phyloP scores from a whole-genome alignment of 164 flowering plant genomes.

The Paratinospora sagittata region DNA sequence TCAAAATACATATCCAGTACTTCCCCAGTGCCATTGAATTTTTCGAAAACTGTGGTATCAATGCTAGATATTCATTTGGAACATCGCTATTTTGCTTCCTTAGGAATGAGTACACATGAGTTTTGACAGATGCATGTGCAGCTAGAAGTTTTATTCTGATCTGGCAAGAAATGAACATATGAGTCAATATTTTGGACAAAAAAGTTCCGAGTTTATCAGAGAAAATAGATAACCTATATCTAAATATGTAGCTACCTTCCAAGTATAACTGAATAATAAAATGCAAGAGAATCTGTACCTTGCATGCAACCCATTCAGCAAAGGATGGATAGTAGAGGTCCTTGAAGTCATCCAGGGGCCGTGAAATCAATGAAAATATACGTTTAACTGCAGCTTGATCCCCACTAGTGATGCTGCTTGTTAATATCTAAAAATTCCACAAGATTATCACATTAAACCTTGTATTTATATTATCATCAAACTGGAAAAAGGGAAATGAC shows the following conservation, averaged over 20 bases:
- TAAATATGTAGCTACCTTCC: background rate
- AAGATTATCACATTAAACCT: conserved; percentile 2
- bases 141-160: conserved; percentile 84
- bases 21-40: conserved; percentile 65
- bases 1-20: conserved; percentile 67
- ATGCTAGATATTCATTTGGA: conserved; percentile 61
- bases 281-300: conserved; percentile 37
- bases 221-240: background rate
- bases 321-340: conserved; percentile 93
- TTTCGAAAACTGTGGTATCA: conserved; percentile 72
- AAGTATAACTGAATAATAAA: background rate
- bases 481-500: conserved; percentile 8
- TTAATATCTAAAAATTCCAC: conserved; percentile 60
- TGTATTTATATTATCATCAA: background rate
- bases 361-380: conserved; percentile 77
- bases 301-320: conserved; percentile 99
- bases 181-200: background rate
- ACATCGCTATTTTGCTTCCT: conserved; percentile 39
- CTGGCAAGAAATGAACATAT: conserved; percentile 23
- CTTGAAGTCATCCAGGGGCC: conserved; percentile 72
- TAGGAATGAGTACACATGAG: conserved; percentile 70
- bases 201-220: background rate
- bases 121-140: conserved; percentile 97
- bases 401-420: conserved; percentile 77
- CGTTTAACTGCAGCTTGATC: conserved; percentile 89